phyloP scores from a whole-genome alignment of 1,284 basidiomycete species.

The Kwoniella shivajii region DNA sequence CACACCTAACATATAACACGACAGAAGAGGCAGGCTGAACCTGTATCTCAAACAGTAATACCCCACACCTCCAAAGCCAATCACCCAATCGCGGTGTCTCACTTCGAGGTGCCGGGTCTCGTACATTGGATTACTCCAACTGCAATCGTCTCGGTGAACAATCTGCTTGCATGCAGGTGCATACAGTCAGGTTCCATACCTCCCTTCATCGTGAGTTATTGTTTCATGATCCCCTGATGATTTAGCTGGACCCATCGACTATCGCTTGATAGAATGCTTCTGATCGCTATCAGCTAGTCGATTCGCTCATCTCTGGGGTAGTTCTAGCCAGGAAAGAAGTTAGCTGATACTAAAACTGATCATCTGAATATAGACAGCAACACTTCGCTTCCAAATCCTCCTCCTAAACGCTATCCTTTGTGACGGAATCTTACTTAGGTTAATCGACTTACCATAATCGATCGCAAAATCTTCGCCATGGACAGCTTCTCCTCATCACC shows the following conservation, averaged over 20 bases:
- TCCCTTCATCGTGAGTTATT: constrained; percentile 1
- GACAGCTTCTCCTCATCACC: constrained; percentile 50
- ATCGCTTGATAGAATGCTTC: too few relatives aligned
- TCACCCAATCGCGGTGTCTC: not conserved
- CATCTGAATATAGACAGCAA: too few relatives aligned
- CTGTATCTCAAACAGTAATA: not conserved
- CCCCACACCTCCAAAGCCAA: not conserved
- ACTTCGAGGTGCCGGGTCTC: not conserved
- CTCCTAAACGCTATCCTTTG: too few relatives aligned
- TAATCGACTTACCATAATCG: not conserved
- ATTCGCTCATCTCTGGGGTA: too few relatives aligned
- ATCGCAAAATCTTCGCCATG: constrained; percentile 23
- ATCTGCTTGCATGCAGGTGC: not conserved
- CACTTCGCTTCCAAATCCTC: too few relatives aligned
- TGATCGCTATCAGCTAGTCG: too few relatives aligned
- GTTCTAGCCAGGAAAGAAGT: too few relatives aligned
- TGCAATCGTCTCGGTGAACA: not conserved
- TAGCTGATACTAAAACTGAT: too few relatives aligned
- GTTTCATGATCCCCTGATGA: not conserved
- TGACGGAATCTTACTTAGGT: too few relatives aligned
- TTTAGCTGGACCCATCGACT: too few relatives aligned
- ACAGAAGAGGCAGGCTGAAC: not conserved
- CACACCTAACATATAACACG: not conserved
- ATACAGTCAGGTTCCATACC: not conserved
- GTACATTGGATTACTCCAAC: not conserved